Evolutionary conservation across 2,329 filamentous ascomycete genomes (phyloP).

Genomic region (Aschersonia sp.): DNA sequence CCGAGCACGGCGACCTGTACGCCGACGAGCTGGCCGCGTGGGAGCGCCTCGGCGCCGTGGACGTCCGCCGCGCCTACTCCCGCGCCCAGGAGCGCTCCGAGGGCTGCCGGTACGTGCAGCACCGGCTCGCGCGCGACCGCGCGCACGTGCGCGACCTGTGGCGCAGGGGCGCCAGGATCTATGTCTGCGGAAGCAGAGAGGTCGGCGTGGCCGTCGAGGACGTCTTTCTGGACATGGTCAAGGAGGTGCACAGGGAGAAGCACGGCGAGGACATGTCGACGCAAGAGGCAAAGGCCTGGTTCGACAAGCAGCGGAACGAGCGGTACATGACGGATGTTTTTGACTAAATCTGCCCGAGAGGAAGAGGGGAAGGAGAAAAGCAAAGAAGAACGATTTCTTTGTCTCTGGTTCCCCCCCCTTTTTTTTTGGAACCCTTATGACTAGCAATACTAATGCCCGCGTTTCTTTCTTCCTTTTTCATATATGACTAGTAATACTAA

Average conservation of each 20-base stretch:
- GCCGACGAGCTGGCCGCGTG: slow-evolving; percentile 41
- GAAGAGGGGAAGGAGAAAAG: not conserved
- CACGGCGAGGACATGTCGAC: slow-evolving; percentile 14
- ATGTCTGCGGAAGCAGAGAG: slow-evolving; percentile 46
- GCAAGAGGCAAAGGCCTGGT: slow-evolving; percentile 28
- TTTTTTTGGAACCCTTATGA: too few relatives aligned
- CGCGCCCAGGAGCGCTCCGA: slow-evolving; percentile 23
- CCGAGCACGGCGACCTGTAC: slow-evolving; percentile 44
- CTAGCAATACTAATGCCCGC: too few relatives aligned
- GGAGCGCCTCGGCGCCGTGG: slow-evolving; percentile 44
- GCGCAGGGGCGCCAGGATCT: slow-evolving; percentile 36
- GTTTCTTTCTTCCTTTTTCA: too few relatives aligned
- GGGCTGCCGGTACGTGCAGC: slow-evolving; percentile 34
- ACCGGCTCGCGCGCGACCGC: slow-evolving; percentile 22
- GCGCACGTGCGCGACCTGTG: slow-evolving; percentile 23
- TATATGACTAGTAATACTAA: too few relatives aligned
- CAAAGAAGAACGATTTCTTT: too few relatives aligned
- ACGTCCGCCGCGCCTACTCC: slow-evolving; percentile 45
- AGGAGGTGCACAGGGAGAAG: slow-evolving; percentile 12
- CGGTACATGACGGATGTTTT: slow-evolving; percentile 48
- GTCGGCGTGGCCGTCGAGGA: slow-evolving; percentile 33
- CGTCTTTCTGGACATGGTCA: slow-evolving; percentile 19
- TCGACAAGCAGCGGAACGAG: slow-evolving; percentile 35
- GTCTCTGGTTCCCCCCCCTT: too few relatives aligned
- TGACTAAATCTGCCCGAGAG: slow-evolving; percentile 20